phyloP scores from a whole-genome alignment of 208 protist species.

The Trypanosoma scelopori region DNA sequence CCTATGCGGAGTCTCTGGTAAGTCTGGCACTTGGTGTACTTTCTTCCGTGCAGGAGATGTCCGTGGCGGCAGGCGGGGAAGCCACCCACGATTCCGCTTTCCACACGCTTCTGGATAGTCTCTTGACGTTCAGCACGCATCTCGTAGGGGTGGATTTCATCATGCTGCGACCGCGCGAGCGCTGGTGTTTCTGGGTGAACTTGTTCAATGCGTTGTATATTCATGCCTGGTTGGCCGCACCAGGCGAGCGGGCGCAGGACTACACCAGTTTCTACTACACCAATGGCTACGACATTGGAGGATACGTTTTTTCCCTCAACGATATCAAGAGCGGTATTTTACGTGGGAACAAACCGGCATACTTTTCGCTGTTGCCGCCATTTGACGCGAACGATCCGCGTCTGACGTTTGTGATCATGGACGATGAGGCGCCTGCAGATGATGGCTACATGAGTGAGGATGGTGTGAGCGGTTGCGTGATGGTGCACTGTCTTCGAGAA shows the following conservation, averaged over 20 bases:
- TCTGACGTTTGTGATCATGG: slow-evolving; percentile 14
- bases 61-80: neutral
- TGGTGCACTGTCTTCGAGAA: slow-evolving; percentile 24
- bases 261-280: slow-evolving; percentile 43
- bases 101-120: slow-evolving; percentile 7
- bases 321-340: slow-evolving; percentile 80
- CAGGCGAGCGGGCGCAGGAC: slow-evolving; percentile 17
- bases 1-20: slow-evolving; percentile 44
- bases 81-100: slow-evolving; percentile 11
- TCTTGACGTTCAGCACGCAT: slow-evolving; percentile 14
- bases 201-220: slow-evolving; percentile 76
- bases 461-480: slow-evolving; percentile 13
- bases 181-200: slow-evolving; percentile 50
- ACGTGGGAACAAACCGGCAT: slow-evolving; percentile 42
- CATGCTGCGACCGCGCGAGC: slow-evolving; percentile 23
- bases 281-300: slow-evolving; percentile 58
- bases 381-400: slow-evolving; percentile 25
- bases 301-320: slow-evolving; percentile 39
- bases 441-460: neutral
- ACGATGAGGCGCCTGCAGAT: neutral
- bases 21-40: slow-evolving; percentile 35
- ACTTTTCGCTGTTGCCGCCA: slow-evolving; percentile 38
- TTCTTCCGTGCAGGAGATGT: slow-evolving; percentile 39
- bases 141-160: slow-evolving; percentile 23
- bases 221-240: slow-evolving; percentile 55